Conservation (phyloP, 306 rosid genomes). For the Cicer bijugum region DNA sequence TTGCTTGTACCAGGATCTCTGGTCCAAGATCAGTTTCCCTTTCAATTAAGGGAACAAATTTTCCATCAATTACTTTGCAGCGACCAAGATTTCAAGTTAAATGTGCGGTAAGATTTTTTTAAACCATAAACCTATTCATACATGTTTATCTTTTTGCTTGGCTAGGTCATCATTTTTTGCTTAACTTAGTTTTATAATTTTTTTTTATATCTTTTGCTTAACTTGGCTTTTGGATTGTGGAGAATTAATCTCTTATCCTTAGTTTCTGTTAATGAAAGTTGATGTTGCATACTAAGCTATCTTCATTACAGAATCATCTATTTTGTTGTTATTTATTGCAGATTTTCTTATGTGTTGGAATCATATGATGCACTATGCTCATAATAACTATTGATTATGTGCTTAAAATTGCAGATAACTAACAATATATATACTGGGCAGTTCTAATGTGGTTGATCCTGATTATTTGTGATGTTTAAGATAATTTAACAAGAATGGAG, state of each 20-base stretch:
- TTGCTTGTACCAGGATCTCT: conserved; percentile 50
- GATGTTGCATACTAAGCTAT: conserved; percentile 3
- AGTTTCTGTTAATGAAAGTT: conserved; percentile 37
- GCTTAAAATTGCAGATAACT: conserved; percentile 10
- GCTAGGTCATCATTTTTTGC: background rate
- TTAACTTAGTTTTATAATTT: background rate
- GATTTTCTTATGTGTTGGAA: background rate
- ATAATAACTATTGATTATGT: background rate
- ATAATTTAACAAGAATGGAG: conserved; percentile 9
- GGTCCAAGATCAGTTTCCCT: conserved; percentile 64
- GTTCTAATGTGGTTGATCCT: conserved; percentile 37
- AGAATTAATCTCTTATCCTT: background rate
- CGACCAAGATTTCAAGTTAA: conserved; percentile 56
- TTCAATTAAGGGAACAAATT: conserved; percentile 55
- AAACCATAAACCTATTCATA: background rate
- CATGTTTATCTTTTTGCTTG: background rate
- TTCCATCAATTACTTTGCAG: conserved; percentile 59
- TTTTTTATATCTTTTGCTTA: background rate
- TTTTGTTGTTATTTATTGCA: background rate
- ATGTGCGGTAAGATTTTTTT: conserved; percentile 71
- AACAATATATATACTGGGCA: conserved; percentile 22
- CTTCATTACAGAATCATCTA: background rate
- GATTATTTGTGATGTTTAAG: conserved; percentile 13
- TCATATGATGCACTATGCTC: background rate
- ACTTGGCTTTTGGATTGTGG: background rate